Evolutionary conservation across 441 rosid genomes (phyloP), one percentile per base, ranked within the genome.

Genomic region (Mallotus japonicus): DNA sequence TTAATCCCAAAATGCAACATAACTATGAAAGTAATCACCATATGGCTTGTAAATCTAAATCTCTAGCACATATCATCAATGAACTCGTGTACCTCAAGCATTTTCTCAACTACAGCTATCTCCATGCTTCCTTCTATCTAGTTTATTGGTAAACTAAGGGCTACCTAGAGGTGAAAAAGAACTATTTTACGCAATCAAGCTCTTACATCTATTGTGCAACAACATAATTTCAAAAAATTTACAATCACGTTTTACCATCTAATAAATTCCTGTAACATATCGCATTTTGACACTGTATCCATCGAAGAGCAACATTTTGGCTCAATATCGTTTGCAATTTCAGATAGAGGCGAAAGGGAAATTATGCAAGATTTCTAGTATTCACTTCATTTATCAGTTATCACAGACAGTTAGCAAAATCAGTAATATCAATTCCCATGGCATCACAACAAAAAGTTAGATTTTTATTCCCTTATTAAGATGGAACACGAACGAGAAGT

Each of bases 31-130:
- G 5, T 28, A 49, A 59, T 46, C 20, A 71, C 28, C 49, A 47
- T 49, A 24, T n/a, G 44, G 7, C 74, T 32, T 37, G 60, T 7
- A 17, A 71, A 32, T 50, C 12, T 37, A 68, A 68, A 55, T 69
- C 11, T 37, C 6, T 11, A 62, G 19, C 37, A 62, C 2, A 28
- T 9, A 40, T 20, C 42, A 37, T 71, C 22, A 40, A n/a, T 9
- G 4, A 70, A 12, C 54, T 62, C 8, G 12, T n/a, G 12, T 34
- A 32, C 46, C 15, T n/a, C 62, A 60, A 20, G 66, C 54, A 59
- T 47, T 60, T 28, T 5, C 65, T 59, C 15, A 60, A 8, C 58
- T 17, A 28, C 37, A 2, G 13, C 44, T 42, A 42, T 42, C 46
- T 42, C 32, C 3, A 28, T 28, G 32, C 32, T 28, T 28, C 32